Percentiles rank a stretch among this genome's conserved stretches.
These are phyloP conservation scores for Paramecium sexaurelia DNA, from an alignment of 73 alveolate species.

Conservation along the genomic window DNA sequence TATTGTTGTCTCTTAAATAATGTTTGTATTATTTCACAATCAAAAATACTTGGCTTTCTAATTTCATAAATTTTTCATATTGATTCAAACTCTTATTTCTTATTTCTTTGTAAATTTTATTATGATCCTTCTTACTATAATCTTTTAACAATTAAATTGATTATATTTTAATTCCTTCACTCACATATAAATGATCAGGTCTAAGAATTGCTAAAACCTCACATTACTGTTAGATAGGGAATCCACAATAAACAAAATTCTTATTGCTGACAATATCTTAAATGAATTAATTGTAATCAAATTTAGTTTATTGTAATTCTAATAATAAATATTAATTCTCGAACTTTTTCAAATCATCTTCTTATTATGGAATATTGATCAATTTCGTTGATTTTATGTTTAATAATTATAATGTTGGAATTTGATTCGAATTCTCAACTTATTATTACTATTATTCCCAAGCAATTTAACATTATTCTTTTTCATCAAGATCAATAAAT, in stretches of 20 bases:
- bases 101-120: neutral
- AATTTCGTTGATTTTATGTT: neutral
- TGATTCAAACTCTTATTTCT: neutral
- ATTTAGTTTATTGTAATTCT: neutral
- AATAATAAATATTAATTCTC: neutral
- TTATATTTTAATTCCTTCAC: neutral
- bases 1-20: neutral
- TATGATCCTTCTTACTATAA: conserved; percentile 4
- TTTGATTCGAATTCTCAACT: neutral
- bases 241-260: conserved; percentile 23
- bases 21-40: conserved; percentile 13
- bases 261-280: neutral
- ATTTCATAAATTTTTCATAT: neutral
- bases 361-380: neutral
- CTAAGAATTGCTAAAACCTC: neutral
- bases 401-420: neutral
- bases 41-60: neutral
- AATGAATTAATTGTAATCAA: neutral
- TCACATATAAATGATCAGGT: neutral
- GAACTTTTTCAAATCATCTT: neutral
- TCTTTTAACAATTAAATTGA: neutral
- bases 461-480: neutral
- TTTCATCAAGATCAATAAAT: neutral
- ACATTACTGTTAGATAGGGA: neutral
- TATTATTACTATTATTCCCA: neutral